A percentile compares a stretch with the other conserved stretches of the same genome.
Conservation (phyloP, 352 stramenopile species). For the Phytophthora constricta region DNA sequence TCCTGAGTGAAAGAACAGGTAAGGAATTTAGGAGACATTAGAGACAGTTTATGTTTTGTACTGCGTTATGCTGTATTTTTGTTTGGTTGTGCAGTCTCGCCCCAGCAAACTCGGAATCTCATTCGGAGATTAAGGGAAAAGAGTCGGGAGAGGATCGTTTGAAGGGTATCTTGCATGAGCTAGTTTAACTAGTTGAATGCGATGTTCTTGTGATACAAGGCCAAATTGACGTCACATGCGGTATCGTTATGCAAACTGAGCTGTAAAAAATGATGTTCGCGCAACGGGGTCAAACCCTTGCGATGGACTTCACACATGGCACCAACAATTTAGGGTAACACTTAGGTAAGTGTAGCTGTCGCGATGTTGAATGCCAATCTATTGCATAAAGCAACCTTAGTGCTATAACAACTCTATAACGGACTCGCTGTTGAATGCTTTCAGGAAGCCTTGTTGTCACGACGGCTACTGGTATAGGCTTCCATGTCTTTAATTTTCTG, state of each 20-base stretch:
- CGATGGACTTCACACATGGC: background rate
- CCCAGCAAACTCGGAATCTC: no score
- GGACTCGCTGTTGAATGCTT: no score
- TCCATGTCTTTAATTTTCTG: no score
- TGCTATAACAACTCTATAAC: no score
- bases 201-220: background rate
- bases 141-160: background rate
- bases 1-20: background rate
- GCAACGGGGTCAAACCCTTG: background rate
- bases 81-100: background rate
- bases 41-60: no score
- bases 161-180: background rate
- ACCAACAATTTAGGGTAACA: background rate
- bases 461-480: no score
- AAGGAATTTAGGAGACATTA: no score
- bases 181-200: background rate
- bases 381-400: no score
- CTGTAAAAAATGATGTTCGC: background rate
- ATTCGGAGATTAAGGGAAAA: background rate
- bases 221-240: background rate
- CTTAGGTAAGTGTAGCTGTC: background rate
- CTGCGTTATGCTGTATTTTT: background rate
- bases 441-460: no score
- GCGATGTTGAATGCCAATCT: no score
- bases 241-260: background rate